These are phyloP conservation scores for Umbilicus rupestris DNA, from an alignment of 164 flowering plant species.

Conservation along the genomic window DNA sequence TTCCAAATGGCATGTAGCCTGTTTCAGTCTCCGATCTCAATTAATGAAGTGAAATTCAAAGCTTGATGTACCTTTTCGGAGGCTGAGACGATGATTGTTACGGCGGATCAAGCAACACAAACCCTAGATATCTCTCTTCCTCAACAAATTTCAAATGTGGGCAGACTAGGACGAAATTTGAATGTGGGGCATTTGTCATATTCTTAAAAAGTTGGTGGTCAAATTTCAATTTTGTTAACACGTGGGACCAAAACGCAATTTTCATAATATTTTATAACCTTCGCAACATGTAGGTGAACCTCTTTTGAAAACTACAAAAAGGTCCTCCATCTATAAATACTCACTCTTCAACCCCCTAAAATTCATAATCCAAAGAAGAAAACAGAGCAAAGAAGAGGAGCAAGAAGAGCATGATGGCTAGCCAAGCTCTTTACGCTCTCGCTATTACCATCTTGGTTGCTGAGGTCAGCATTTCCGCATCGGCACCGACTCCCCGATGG, in stretches of 20 bases:
- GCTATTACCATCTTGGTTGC: not conserved
- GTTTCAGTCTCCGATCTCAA: too few species aligned
- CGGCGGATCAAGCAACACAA: too few species aligned
- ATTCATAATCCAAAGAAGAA: not conserved
- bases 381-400: not conserved
- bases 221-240: not conserved
- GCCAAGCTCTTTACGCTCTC: not conserved
- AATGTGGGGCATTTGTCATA: too few species aligned
- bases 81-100: too few species aligned
- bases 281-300: not conserved
- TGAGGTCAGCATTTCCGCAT: not conserved
- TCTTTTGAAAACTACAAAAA: not conserved
- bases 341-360: not conserved
- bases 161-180: too few species aligned
- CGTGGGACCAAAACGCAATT: not conserved
- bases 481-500: not conserved
- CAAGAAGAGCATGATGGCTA: not conserved
- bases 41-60: too few species aligned
- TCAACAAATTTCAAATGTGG: too few species aligned
- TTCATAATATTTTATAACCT: not conserved
- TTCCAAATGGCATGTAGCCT: too few species aligned
- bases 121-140: too few species aligned
- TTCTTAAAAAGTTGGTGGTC: not conserved
- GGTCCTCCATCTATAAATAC: slow-evolving; percentile 3
- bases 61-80: too few species aligned